Percentiles rank a stretch among this genome's conserved stretches.
Conservation (phyloP, 371 early-diverging fungal species). For the Mucor sp. region DNA sequence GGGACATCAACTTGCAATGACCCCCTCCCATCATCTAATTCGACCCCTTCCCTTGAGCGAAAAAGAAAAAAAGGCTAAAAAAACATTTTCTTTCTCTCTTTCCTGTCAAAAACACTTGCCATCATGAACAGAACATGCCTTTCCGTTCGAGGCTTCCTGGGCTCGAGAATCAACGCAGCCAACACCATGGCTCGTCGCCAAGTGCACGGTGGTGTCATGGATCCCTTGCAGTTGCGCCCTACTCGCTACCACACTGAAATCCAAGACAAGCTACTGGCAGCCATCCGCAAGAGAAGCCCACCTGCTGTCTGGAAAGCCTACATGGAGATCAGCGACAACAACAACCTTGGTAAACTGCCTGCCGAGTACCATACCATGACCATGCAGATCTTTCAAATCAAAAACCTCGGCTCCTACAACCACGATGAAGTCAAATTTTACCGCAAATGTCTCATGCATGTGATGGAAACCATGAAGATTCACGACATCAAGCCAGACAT, state of each 20-base stretch:
- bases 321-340: constrained; percentile 20
- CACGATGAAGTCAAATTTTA: constrained; percentile 30
- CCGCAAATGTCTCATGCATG: constrained; percentile 28
- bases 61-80: background rate
- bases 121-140: background rate
- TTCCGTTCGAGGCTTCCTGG: background rate
- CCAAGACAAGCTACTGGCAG: constrained; percentile 25
- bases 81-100: background rate
- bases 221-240: constrained; percentile 16
- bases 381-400: constrained; percentile 37
- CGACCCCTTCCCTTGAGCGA: background rate
- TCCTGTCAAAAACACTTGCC: background rate
- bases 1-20: background rate
- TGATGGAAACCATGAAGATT: constrained; percentile 32
- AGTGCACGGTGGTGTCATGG: constrained; percentile 8
- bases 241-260: constrained; percentile 5
- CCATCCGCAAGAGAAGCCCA: constrained; percentile 32
- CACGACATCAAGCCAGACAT: constrained; percentile 21
- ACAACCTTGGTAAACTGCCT: constrained; percentile 23
- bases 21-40: background rate
- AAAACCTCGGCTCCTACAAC: constrained; percentile 25
- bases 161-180: background rate
- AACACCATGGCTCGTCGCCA: background rate
- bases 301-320: constrained; percentile 48
- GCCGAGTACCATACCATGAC: constrained; percentile 38